Base-by-base conservation (phyloP, 495 filamentous ascomycete genomes). In the Podospora appendiculata region DNA sequence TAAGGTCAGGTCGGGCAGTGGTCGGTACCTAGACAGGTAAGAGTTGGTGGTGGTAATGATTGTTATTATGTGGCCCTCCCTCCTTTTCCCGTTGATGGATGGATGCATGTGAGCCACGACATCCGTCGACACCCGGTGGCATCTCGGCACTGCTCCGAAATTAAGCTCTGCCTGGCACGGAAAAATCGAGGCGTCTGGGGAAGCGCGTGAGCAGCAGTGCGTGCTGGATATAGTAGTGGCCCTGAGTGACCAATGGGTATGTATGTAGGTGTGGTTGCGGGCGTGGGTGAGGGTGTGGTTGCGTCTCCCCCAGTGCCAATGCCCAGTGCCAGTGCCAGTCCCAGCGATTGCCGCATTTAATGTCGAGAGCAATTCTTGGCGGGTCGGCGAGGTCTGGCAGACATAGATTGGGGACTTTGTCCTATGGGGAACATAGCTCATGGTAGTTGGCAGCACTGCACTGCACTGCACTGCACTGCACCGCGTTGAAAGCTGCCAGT, bases 61-160 rank as follows among this genome's bases (percentile, higher is more conserved):
- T n/a, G n/a, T n/a, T n/a, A n/a, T n/a, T n/a, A 8, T 14, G 38
- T 11, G 38, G 8, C 38, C 38, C 38, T 14, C n/a, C 8, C 8
- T 8, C 8, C 7, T 7, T 40, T 11, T 40, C 11, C 2, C 1
- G 11, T 40, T 40, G 25, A 25, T 25, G 25, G 25, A 51, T 25
- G 25, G 25, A 25, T 25, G 25, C 25, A 25, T 25, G 25, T 25
- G 25, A 25, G 25, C 25, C 25, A 19, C 12, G n/a, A n/a, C n/a
- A n/a, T n/a, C n/a, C 40, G 43, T 40, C 47, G 48, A 46, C 39
- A 47, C 36, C 41, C 47, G 48, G 53, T 39, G 53, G 36, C 53
- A 56, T 49, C 45, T 56, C 53, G 53, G 53, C 53, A 50, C 48
- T 51, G 32, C 53, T 47, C 48, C 44, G 48, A 44, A 56, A 17